Percentiles rank a stretch among this genome's conserved stretches.
These are phyloP conservation scores for Rosellinia necatrix DNA, from an alignment of 2,329 filamentous ascomycete species.

Conservation along the genomic window DNA sequence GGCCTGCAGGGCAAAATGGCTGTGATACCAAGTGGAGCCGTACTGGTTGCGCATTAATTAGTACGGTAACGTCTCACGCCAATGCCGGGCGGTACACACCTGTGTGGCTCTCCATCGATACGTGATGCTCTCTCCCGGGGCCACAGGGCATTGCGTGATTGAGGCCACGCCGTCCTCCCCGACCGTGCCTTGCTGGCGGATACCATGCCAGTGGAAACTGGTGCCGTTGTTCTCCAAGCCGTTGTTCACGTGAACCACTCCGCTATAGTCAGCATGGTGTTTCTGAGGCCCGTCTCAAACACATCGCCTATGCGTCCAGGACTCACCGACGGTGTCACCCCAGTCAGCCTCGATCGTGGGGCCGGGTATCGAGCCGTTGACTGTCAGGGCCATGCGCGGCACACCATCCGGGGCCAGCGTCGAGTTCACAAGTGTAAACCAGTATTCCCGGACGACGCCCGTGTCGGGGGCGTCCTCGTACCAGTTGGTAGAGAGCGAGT, in stretches of 20 bases:
- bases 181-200: conserved; percentile 59
- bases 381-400: conserved; percentile 46
- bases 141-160: conserved; percentile 55
- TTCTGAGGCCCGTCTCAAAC: too few relatives aligned
- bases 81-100: conserved; percentile 11
- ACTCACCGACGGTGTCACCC: conserved; percentile 39
- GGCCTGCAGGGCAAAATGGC: conserved; percentile 55
- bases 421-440: conserved; percentile 47
- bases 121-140: conserved; percentile 56
- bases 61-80: not conserved
- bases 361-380: conserved; percentile 65
- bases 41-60: conserved; percentile 46
- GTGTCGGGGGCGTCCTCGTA: conserved; percentile 48
- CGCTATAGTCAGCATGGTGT: conserved; percentile 30
- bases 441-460: conserved; percentile 56
- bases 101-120: conserved; percentile 60
- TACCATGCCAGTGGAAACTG: conserved; percentile 65
- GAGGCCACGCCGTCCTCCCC: conserved; percentile 60
- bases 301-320: not conserved
- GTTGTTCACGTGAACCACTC: conserved; percentile 60
- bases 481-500: conserved; percentile 54
- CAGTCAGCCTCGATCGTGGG: conserved; percentile 60
- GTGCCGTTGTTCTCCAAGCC: conserved; percentile 59
- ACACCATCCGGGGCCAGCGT: conserved; percentile 53
- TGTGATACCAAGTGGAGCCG: conserved; percentile 64